A percentile compares a stretch with the other conserved stretches of the same genome.
phyloP scores from a whole-genome alignment of 2,329 filamentous ascomycete species.

The Fusarium pseudonygamai region DNA sequence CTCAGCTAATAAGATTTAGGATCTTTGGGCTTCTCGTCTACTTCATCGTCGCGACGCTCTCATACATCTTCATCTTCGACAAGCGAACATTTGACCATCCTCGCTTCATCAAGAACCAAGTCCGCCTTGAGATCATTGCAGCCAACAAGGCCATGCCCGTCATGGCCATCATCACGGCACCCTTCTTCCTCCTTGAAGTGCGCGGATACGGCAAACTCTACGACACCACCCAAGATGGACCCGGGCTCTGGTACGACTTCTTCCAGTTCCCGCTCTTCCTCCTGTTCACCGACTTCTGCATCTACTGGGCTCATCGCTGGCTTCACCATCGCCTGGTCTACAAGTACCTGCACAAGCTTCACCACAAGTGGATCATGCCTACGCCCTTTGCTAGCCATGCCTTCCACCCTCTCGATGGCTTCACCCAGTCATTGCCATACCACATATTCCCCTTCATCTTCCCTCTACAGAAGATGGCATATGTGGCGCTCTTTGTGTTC shows the following conservation, averaged over 20 bases:
- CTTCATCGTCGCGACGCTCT: conserved; percentile 83
- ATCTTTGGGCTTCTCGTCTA: conserved; percentile 86
- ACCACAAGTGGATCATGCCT: conserved; percentile 99
- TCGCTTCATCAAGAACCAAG: conserved; percentile 94
- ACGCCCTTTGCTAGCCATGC: conserved; percentile 92
- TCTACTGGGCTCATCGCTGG: conserved; percentile 91
- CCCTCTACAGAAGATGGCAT: conserved; percentile 90
- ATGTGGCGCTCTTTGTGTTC: conserved; percentile 85
- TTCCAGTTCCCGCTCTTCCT: conserved; percentile 90
- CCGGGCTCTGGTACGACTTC: conserved; percentile 80
- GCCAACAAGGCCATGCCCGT: conserved; percentile 79
- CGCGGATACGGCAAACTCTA: conserved; percentile 89
- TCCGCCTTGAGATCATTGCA: conserved; percentile 85
- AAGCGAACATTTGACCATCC: conserved; percentile 89
- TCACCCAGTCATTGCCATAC: conserved; percentile 87
- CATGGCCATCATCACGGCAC: conserved; percentile 84
- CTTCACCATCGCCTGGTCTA: conserved; percentile 82
- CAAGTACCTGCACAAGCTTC: conserved; percentile 92
- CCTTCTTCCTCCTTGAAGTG: conserved; percentile 84
- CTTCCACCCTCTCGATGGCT: conserved; percentile 95
- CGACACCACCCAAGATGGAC: conserved; percentile 78
- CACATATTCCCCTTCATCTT: conserved; percentile 94
- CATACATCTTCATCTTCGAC: conserved; percentile 91
- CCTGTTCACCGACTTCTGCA: conserved; percentile 86
- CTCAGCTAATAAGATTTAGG: conserved; percentile 58